Conservation (phyloP, 805 yeast genomes). For the Jamesozyma hellenica region DNA sequence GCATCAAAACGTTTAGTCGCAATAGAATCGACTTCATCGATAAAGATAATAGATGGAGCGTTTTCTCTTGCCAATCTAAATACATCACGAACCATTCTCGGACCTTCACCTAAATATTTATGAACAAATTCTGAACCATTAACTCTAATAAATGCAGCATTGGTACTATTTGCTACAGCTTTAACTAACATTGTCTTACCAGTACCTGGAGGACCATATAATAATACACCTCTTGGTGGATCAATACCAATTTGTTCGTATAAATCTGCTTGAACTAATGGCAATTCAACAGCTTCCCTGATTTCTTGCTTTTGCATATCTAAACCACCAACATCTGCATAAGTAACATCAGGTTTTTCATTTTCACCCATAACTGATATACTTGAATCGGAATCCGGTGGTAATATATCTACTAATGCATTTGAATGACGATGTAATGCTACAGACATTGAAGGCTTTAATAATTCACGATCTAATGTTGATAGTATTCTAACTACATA, state of each 20-base stretch:
- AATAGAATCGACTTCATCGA: slow-evolving; percentile 97
- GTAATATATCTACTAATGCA: slow-evolving; percentile 91
- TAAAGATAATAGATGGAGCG: slow-evolving; percentile 92
- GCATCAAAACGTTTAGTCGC: slow-evolving; percentile 99
- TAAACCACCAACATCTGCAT: slow-evolving; percentile 97
- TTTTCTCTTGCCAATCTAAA: slow-evolving; percentile 95
- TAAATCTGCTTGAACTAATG: slow-evolving; percentile 88
- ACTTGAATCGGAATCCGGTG: slow-evolving; percentile 97
- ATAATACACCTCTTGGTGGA: slow-evolving; percentile 94
- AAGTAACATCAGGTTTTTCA: slow-evolving; percentile 85
- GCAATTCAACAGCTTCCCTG: slow-evolving; percentile 95
- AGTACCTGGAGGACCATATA: slow-evolving; percentile 99
- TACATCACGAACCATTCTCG: slow-evolving; percentile 98
- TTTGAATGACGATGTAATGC: slow-evolving; percentile 98
- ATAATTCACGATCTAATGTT: slow-evolving; percentile 86
- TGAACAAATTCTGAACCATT: slow-evolving; percentile 98
- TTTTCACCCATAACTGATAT: slow-evolving; percentile 91
- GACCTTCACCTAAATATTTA: slow-evolving; percentile 97
- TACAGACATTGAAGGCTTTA: slow-evolving; percentile 90
- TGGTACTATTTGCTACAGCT: slow-evolving; percentile 94
- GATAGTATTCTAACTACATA: slow-evolving; percentile 92
- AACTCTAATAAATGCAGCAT: slow-evolving; percentile 92
- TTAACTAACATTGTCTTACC: slow-evolving; percentile 98
- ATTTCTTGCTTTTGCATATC: slow-evolving; percentile 99
- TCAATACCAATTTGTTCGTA: slow-evolving; percentile 97